Evolutionary conservation across 2,329 filamentous ascomycete genomes (phyloP).

Genomic region (Fusarium pseudoanthophilum): DNA sequence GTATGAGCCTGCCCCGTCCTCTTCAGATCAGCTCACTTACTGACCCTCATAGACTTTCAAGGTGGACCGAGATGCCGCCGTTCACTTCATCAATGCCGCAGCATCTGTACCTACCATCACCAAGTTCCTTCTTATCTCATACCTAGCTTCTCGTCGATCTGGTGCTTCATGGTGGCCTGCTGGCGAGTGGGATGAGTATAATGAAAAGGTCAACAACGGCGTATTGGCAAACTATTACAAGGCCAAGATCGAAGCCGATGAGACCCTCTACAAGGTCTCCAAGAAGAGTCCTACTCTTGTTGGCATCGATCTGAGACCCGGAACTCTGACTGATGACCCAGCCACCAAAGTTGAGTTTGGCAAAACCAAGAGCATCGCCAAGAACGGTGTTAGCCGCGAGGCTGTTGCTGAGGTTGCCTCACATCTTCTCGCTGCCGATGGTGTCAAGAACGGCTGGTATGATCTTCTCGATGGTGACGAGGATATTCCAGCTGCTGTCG

Average conservation of each 20-base stretch:
- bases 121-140: slow-evolving; percentile 74
- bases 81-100: slow-evolving; percentile 69
- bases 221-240: slow-evolving; percentile 65
- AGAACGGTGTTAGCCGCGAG: slow-evolving; percentile 61
- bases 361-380: slow-evolving; percentile 50
- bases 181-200: slow-evolving; percentile 60
- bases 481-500: slow-evolving; percentile 58
- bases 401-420: slow-evolving; percentile 70
- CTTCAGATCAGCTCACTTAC: slow-evolving; percentile 4
- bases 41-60: slow-evolving; percentile 59
- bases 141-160: slow-evolving; percentile 63
- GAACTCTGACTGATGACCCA: slow-evolving; percentile 59
- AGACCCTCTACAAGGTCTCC: slow-evolving; percentile 62
- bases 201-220: slow-evolving; percentile 53
- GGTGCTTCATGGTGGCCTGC: slow-evolving; percentile 67
- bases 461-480: slow-evolving; percentile 67
- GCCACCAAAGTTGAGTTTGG: slow-evolving; percentile 61
- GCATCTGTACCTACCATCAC: slow-evolving; percentile 63
- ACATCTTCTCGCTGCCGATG: slow-evolving; percentile 62
- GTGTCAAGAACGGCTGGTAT: slow-evolving; percentile 62
- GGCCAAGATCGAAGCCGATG: slow-evolving; percentile 70
- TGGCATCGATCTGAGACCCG: slow-evolving; percentile 66
- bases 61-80: slow-evolving; percentile 72
- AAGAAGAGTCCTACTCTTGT: slow-evolving; percentile 56
- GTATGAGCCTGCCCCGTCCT: slow-evolving; percentile 43